These are phyloP conservation scores for Marvania coccoides DNA, from an alignment of 139 green algal genomes.

Conservation along the genomic window DNA sequence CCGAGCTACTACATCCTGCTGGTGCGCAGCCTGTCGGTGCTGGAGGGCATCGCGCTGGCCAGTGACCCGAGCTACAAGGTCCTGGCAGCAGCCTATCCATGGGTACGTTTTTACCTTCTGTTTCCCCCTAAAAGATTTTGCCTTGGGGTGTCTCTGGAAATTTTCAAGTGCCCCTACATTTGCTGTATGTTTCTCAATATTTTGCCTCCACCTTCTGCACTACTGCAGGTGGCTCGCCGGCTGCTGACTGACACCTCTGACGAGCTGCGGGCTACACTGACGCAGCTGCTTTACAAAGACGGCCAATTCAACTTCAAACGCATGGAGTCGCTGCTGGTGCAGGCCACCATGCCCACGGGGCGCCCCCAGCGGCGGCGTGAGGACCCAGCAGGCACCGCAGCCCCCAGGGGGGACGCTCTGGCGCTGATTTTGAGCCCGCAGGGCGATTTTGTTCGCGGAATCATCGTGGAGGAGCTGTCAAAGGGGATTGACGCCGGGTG, in stretches of 20 bases:
- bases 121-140: no score
- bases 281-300: slow-evolving; percentile 70
- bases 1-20: slow-evolving; percentile 87
- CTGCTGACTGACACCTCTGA: slow-evolving; percentile 64
- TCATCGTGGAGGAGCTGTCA: slow-evolving; percentile 77
- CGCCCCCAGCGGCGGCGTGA: slow-evolving; percentile 8
- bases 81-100: slow-evolving; percentile 75
- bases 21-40: slow-evolving; percentile 69
- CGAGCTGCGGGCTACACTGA: slow-evolving; percentile 66
- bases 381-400: background rate
- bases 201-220: background rate
- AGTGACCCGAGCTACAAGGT: slow-evolving; percentile 88
- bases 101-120: no score
- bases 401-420: slow-evolving; percentile 43
- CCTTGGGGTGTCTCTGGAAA: no score
- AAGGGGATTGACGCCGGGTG: slow-evolving; percentile 71
- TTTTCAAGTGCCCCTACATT: no score
- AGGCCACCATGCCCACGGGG: slow-evolving; percentile 39
- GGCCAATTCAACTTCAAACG: slow-evolving; percentile 64
- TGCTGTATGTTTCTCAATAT: no score
- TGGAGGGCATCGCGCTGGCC: slow-evolving; percentile 86
- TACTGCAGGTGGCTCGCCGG: slow-evolving; percentile 48
- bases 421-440: slow-evolving; percentile 66
- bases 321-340: slow-evolving; percentile 66
- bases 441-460: slow-evolving; percentile 62